Conservation (phyloP, 257 asterid genomes). For the Nyctanthes arbortristis region DNA sequence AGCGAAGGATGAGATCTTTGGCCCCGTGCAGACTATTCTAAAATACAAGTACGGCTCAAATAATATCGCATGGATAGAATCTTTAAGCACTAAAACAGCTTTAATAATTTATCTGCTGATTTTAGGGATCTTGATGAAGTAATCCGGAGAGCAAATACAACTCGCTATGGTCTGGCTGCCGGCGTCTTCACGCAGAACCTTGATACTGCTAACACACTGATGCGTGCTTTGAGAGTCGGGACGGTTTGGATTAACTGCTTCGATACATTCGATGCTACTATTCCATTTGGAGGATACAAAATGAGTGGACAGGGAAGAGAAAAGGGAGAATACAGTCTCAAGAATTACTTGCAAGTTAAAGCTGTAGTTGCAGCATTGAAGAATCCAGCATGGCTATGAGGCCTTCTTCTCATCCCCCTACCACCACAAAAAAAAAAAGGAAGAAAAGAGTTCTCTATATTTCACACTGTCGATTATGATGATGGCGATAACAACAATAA, state of each 20-base stretch:
- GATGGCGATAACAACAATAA: too few relatives aligned
- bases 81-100: neutral
- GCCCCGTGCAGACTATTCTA: constrained; percentile 82
- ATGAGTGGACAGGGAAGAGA: constrained; percentile 96
- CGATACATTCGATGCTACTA: constrained; percentile 82
- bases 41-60: constrained; percentile 61
- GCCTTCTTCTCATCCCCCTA: too few relatives aligned
- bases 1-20: constrained; percentile 91
- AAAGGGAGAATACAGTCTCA: constrained; percentile 84
- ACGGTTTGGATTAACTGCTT: constrained; percentile 81
- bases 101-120: neutral
- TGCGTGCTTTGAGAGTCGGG: constrained; percentile 83
- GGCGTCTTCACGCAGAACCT: constrained; percentile 84
- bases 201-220: constrained; percentile 81
- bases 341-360: constrained; percentile 86
- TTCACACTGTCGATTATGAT: too few relatives aligned
- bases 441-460: too few relatives aligned
- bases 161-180: constrained; percentile 76
- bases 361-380: constrained; percentile 76
- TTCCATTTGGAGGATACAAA: constrained; percentile 94
- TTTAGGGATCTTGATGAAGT: constrained; percentile 72
- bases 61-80: neutral
- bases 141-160: constrained; percentile 64
- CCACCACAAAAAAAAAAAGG: too few relatives aligned
- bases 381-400: too few relatives aligned